Evolutionary conservation across 129 eudicot genomes (phyloP), one percentile per base, ranked within the genome.

Genomic region (Flaveria bidentis): DNA sequence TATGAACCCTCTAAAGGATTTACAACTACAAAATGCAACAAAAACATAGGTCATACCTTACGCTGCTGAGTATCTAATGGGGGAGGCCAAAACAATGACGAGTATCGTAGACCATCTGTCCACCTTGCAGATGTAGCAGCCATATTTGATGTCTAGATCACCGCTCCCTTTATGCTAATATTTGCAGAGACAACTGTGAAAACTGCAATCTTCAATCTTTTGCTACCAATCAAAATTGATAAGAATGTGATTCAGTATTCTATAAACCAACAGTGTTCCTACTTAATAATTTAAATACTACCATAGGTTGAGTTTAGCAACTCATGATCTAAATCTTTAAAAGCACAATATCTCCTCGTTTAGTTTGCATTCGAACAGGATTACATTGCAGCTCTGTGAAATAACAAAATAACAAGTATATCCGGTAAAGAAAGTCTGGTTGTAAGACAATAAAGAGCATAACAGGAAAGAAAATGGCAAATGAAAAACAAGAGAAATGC

Each of bases 61-160:
- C 88, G 78, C 71, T 93, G 98, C 41, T 76, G 89, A 17, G 65
- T 71, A 79, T 90, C 98, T 69, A 85, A 88, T 57, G 98, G 97
- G 17, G 98, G 90, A 44, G 90, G 98, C 97, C 97, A 93, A 83
- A 90, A 93, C 78, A 93, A 50, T 44, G 98, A 93, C 16, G 98
- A 93, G 81, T 78, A 93, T 58, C 83, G 91, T 71, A 93, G 86
- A 79, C 97, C 84, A 82, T 93, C 98, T 18, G 88, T 90, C 98
- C 98, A 93, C 87, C 82, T 88, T 63, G 88, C 91, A 30, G 90
- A 82, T 67, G 97, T 67, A 62, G 85, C 65, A 71, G 91, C 92
- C 98, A 93, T 93, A 67, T 72, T 14, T 47, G 47, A 69, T 28
- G 72, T 71, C 60, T 30, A 73, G 22, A 79, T 36, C 30, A 63